Evolutionary conservation across 1,139 yeast species (phyloP).

Genomic region (Debaryomyces sp.): DNA sequence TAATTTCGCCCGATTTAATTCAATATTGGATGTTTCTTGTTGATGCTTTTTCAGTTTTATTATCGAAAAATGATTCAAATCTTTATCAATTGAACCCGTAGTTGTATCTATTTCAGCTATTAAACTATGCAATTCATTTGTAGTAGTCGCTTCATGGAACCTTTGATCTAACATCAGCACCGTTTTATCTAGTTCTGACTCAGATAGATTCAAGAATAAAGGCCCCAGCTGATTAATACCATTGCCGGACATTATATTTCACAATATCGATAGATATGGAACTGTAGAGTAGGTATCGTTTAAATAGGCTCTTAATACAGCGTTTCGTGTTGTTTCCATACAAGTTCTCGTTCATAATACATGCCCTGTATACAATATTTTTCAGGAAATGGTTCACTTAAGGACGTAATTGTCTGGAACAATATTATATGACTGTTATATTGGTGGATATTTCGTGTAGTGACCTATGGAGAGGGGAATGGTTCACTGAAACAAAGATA

Average conservation of each 20-base stretch:
- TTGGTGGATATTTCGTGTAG: not conserved
- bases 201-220: conserved; percentile 7
- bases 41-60: conserved; percentile 35
- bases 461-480: too few relatives aligned
- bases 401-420: not conserved
- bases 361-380: conserved; percentile 4
- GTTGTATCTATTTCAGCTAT: conserved; percentile 17
- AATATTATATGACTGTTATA: not conserved
- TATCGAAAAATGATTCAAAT: conserved; percentile 29
- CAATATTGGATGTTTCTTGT: conserved; percentile 39
- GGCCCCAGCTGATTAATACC: not conserved
- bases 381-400: not conserved
- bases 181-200: conserved; percentile 9
- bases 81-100: conserved; percentile 21
- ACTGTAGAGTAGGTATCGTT: not conserved
- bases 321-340: conserved; percentile 4
- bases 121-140: conserved; percentile 5
- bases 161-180: conserved; percentile 9
- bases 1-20: conserved; percentile 40
- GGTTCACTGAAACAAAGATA: not conserved
- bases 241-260: conserved; percentile 1
- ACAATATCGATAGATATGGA: not conserved
- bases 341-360: conserved; percentile 1
- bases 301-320: not conserved
- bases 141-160: conserved; percentile 12